Base-by-base conservation (phyloP, 2,329 filamentous ascomycete genomes). In the Phoma sp. region DNA sequence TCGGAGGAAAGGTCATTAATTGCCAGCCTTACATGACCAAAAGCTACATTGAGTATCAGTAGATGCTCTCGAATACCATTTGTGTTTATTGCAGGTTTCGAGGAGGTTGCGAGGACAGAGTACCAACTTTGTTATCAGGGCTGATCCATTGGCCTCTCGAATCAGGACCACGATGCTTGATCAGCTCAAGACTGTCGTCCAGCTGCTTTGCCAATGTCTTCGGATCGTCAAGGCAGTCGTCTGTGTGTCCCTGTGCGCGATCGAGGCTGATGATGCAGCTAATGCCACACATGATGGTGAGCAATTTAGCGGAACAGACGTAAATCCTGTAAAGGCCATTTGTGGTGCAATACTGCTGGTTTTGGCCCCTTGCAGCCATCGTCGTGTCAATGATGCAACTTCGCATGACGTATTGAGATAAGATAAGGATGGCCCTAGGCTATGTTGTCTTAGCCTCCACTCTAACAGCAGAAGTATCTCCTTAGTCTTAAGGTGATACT, bases 81-180 rank as follows among this genome's bases (percentile, higher is more conserved):
- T 7, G 9, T 26, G 32, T 15, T 15, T 38, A 15, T 32, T 33
- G 45, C 38, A 43, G 28, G 26, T 23, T 42, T 23, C 7, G 32
- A 20, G 20, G 18, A 38, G 20, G 20, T 43, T 47, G 26, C 33
- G 45, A 53, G 51, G 51, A 54, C 39, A 54, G 51, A 54, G 51
- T 54, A 80, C 77, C 75, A 66, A 79, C 74, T 53, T 72, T 67
- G 49, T 70, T 68, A 59, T 80, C 75, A 32, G 67, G 48, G 56
- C 74, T 78, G 56, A 80, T 74, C 79, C 79, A 81, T 52, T 74
- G 63, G 17, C 76, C 78, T 46, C 69, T 66, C 17, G 72, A 71
- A 62, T 81, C 79, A 5, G 79, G 79, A 3, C 79, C 79, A 43
- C 78, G 77, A 59, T 80, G 77, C 17, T 72, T 68, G 53, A 80